Percentiles rank a stretch among this genome's conserved stretches.
phyloP scores from a whole-genome alignment of 1,284 basidiomycete species.

The Cystobasidium slooffiae region DNA sequence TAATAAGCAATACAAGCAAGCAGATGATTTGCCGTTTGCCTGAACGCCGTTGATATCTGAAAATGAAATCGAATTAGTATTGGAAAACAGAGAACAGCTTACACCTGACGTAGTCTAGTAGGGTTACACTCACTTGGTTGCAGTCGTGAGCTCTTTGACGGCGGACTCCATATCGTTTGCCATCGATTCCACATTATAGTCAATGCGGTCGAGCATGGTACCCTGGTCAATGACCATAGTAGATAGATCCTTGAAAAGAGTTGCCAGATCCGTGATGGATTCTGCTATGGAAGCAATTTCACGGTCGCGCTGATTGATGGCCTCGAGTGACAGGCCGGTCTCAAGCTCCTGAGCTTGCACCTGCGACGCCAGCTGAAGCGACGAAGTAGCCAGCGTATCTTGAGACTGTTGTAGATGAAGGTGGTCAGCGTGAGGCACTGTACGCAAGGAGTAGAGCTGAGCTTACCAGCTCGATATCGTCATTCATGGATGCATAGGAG shows the following conservation, averaged over 20 bases:
- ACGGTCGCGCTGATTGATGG: slow-evolving; percentile 59
- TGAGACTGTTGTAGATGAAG: neutral
- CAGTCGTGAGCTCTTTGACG: slow-evolving; percentile 79
- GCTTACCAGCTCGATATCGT: slow-evolving; percentile 51
- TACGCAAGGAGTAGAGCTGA: neutral
- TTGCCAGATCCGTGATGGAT: slow-evolving; percentile 86
- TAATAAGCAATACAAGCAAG: slow-evolving; percentile 83
- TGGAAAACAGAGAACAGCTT: no score
- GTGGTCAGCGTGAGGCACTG: neutral
- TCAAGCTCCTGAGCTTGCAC: slow-evolving; percentile 26
- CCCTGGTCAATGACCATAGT: slow-evolving; percentile 96
- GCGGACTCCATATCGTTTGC: slow-evolving; percentile 79
- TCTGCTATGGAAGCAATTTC: slow-evolving; percentile 91
- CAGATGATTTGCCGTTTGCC: slow-evolving; percentile 91
- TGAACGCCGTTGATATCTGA: slow-evolving; percentile 87
- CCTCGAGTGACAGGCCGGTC: slow-evolving; percentile 37
- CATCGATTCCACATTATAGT: slow-evolving; percentile 96
- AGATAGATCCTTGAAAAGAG: slow-evolving; percentile 93
- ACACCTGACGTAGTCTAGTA: neutral
- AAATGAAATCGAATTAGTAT: neutral
- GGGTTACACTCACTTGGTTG: slow-evolving; percentile 67
- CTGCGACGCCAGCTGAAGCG: slow-evolving; percentile 27
- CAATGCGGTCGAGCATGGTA: slow-evolving; percentile 91
- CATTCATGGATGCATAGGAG: slow-evolving; percentile 57
- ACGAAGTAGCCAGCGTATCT: slow-evolving; percentile 38